phyloP scores from a whole-genome alignment of 441 rosid species.

The Theobroma grandiflorum region DNA sequence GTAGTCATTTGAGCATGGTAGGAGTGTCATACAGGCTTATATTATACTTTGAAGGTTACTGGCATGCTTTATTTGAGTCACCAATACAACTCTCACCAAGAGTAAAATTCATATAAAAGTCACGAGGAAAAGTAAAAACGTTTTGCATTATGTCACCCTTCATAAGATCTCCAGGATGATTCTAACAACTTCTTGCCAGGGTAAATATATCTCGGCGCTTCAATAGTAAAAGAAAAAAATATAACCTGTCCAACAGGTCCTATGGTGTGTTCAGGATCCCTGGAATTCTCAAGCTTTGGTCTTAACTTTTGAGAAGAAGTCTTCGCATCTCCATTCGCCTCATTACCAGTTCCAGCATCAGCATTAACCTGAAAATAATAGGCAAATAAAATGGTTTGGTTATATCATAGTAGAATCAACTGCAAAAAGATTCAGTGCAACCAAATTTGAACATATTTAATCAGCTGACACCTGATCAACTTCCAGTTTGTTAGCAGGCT shows the following conservation, averaged over 20 bases:
- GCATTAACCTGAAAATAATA: constrained; percentile 37
- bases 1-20: not conserved
- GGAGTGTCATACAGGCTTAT: not conserved
- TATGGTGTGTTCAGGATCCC: constrained; percentile 44
- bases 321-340: constrained; percentile 41
- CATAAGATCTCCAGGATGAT: not conserved
- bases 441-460: constrained; percentile 1
- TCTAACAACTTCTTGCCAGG: not conserved
- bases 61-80: not conserved
- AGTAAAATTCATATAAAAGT: not conserved
- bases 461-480: not conserved
- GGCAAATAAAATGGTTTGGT: not conserved
- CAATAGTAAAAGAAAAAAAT: constrained; percentile 7
- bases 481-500: not conserved
- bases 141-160: not conserved
- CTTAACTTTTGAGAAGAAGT: constrained; percentile 33
- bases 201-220: not conserved
- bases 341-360: constrained; percentile 21
- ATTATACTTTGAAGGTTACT: not conserved
- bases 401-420: constrained; percentile 20
- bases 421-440: constrained; percentile 19
- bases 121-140: not conserved
- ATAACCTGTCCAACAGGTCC: constrained; percentile 69
- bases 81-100: not conserved
- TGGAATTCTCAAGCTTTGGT: constrained; percentile 41